A percentile compares a stretch with the other conserved stretches of the same genome.
Evolutionary conservation across 257 asterid genomes (phyloP).

Genomic region (Craterostigma plantagineum): DNA sequence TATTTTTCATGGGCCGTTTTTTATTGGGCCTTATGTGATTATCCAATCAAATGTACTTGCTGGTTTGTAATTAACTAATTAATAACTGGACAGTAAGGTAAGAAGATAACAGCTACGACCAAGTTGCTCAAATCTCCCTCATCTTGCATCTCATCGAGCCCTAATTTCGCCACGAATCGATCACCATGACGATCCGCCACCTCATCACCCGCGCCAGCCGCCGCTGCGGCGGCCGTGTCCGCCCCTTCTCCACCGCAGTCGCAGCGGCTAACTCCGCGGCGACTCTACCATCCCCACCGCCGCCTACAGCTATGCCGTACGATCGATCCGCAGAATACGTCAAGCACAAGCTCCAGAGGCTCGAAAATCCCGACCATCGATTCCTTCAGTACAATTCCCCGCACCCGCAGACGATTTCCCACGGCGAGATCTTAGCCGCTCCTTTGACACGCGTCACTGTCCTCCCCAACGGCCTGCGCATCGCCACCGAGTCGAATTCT

Average conservation of each 20-base stretch:
- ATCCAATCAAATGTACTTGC: no score
- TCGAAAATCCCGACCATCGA: conserved; percentile 54
- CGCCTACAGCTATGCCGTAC: conserved; percentile 66
- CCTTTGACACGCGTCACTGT: conserved; percentile 73
- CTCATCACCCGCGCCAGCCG: no score
- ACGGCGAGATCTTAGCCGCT: conserved; percentile 47
- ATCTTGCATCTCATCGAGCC: no score
- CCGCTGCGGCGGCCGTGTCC: conserved; percentile 1
- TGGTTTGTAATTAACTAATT: no score
- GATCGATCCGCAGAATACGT: conserved; percentile 67
- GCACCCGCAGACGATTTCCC: conserved; percentile 35
- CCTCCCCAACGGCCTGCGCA: conserved; percentile 73
- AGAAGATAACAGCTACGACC: no score
- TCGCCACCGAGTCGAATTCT: conserved; percentile 75
- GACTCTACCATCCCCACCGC: conserved; percentile 43
- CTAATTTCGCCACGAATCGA: no score
- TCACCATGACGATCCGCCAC: no score
- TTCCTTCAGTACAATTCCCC: conserved; percentile 63
- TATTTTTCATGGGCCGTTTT: no score
- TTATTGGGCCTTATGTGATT: no score
- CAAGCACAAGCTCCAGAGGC: conserved; percentile 33
- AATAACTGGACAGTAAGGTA: no score
- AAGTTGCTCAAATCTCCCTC: no score
- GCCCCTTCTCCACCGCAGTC: conserved; percentile 32
- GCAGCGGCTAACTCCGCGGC: conserved; percentile 14